Conservation (phyloP, 495 filamentous ascomycete genomes). For the Aspergillus avenaceus region DNA sequence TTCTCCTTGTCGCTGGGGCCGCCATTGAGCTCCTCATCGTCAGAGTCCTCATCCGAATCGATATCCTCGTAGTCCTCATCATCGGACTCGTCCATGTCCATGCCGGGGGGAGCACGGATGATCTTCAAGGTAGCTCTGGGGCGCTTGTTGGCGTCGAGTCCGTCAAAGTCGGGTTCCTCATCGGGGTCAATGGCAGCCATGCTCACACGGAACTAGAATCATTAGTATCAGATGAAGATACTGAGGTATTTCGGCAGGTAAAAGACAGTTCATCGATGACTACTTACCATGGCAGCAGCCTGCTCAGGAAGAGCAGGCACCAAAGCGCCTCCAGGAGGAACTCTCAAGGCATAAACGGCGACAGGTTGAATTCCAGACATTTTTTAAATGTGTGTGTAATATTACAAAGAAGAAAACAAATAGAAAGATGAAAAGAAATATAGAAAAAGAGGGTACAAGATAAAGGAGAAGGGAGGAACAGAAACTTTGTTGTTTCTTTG, state of each 20-base stretch:
- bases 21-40: slow-evolving; percentile 73
- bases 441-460: slow-evolving; percentile 13
- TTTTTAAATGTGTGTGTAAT: slow-evolving; percentile 3
- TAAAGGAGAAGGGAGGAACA: slow-evolving; percentile 22
- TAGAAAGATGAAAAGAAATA: slow-evolving; percentile 8
- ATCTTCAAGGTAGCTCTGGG: slow-evolving; percentile 86
- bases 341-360: slow-evolving; percentile 83
- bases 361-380: slow-evolving; percentile 66
- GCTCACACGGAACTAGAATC: slow-evolving; percentile 78
- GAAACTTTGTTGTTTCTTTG: too few relatives aligned
- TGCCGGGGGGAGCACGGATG: slow-evolving; percentile 59
- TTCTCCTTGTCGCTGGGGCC: slow-evolving; percentile 87
- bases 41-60: slow-evolving; percentile 55
- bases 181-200: slow-evolving; percentile 98
- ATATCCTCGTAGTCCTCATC: slow-evolving; percentile 65
- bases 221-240: too few relatives aligned
- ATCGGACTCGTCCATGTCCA: slow-evolving; percentile 49
- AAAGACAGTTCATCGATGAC: neutral
- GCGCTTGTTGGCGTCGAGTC: slow-evolving; percentile 53
- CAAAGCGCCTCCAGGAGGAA: slow-evolving; percentile 73
- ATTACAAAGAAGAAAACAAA: slow-evolving; percentile 8
- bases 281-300: slow-evolving; percentile 77
- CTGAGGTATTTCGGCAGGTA: too few relatives aligned
- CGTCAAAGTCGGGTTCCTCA: slow-evolving; percentile 62
- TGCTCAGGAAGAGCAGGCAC: slow-evolving; percentile 70